These are phyloP conservation scores for Phytophthora pluvialis DNA, from an alignment of 352 stramenopile genomes.

Conservation along the genomic window DNA sequence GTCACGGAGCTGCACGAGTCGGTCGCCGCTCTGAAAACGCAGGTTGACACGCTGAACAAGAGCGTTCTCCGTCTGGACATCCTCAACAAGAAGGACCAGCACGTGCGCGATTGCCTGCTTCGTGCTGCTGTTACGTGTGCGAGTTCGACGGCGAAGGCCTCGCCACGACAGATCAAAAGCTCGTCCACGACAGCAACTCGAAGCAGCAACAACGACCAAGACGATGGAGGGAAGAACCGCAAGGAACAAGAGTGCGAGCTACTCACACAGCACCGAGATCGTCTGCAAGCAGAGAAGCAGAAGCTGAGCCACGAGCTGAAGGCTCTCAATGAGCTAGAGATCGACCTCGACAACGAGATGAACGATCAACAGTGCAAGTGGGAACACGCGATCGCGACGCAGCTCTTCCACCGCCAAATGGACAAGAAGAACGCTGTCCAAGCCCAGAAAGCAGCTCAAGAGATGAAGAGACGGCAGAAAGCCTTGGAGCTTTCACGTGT, in stretches of 20 bases:
- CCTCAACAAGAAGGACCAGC: constrained; percentile 64
- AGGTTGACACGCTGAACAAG: constrained; percentile 49
- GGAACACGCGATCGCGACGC: constrained; percentile 53
- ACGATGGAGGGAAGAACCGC: constrained; percentile 18
- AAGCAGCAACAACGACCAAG: constrained; percentile 12
- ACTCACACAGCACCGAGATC: constrained; percentile 40
- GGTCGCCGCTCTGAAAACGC: constrained; percentile 42
- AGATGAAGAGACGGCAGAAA: constrained; percentile 50
- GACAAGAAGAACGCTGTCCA: constrained; percentile 30
- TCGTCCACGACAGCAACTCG: constrained; percentile 4
- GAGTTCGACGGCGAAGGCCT: constrained; percentile 13
- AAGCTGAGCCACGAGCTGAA: constrained; percentile 36
- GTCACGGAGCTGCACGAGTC: constrained; percentile 58
- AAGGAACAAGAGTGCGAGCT: constrained; percentile 54
- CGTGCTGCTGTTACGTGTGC: constrained; percentile 25
- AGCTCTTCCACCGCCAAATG: constrained; percentile 60
- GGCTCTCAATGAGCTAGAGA: constrained; percentile 34
- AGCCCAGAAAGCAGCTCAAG: constrained; percentile 25
- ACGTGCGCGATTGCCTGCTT: constrained; percentile 60
- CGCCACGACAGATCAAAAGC: constrained; percentile 18
- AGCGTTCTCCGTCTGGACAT: constrained; percentile 49
- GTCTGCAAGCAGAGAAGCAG: constrained; percentile 45
- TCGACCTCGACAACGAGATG: constrained; percentile 42
- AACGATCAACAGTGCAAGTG: constrained; percentile 42
- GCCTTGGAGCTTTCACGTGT: constrained; percentile 51